Evolutionary conservation across 73 alveolate species (phyloP), one percentile per base, ranked within the genome.

Genomic region (Paramecium biaurelia): DNA sequence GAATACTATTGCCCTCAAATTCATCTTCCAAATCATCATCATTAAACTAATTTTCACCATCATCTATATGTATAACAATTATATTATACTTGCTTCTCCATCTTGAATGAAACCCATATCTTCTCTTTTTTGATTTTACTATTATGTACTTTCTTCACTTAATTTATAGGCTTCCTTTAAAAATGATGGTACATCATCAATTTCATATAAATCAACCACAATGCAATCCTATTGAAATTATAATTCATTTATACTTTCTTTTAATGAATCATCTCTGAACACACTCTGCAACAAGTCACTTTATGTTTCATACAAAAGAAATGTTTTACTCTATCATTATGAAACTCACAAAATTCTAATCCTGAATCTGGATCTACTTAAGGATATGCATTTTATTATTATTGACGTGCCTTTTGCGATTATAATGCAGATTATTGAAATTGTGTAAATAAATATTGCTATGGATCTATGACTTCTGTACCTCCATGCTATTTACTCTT

Each of bases 221-320:
- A 72, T 72, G 18, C 86, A 72, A 72, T 72, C 86, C 86, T 72
- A 38, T 26, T 63, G 24, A 0, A 4, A n/a, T 4, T 8, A 4
- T 3, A 1, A 32, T 11, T 1, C 21, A 7, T 79, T 35, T 93
- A 9, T 49, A 68, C 98, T 85, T 94, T 97, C 92, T 97, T 98
- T 41, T 95, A 93, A 94, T 97, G 99, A 92, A 76, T 86, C 89
- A 92, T 92, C 94, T 93, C 96, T 28, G 96, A 95, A 70, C 99
- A 97, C 53, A 95, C 98, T 76, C 99, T 95, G 85, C 99, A 97
- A 93, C 97, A 97, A 41, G 97, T 95, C 21, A 97, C 95, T 59
- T 95, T 94, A 87, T 97, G 99, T 79, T 94, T 95, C 89, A 98
- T 96, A 93, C 99, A 97, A 92, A 96, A 97, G 96, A 97, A 97